Conservation (phyloP, 2,329 filamentous ascomycete species). For the Stachybotrys chartarum region DNA sequence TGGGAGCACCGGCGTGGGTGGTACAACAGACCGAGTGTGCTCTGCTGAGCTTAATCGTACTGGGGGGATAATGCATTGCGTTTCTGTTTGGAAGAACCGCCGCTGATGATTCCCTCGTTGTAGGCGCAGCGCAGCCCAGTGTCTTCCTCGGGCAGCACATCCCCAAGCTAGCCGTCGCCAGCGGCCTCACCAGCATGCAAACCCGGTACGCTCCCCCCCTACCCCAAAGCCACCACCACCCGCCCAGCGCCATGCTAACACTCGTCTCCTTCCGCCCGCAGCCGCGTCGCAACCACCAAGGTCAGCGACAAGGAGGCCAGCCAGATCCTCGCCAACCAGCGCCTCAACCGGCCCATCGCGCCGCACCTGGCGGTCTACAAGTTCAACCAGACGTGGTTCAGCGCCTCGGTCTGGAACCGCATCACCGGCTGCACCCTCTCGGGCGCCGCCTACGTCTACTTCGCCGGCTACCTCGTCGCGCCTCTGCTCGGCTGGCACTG, state of each 20-base stretch:
- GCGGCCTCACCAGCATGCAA: constrained; percentile 32
- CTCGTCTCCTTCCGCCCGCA: constrained; percentile 15
- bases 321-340: constrained; percentile 72
- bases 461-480: constrained; percentile 71
- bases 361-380: constrained; percentile 85
- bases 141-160: constrained; percentile 40
- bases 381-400: constrained; percentile 78
- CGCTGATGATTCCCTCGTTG: constrained; percentile 4
- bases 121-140: constrained; percentile 34
- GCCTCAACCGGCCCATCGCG: constrained; percentile 70
- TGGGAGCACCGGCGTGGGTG: too few relatives aligned
- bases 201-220: constrained; percentile 33
- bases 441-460: constrained; percentile 72
- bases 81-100: not conserved
- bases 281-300: constrained; percentile 49
- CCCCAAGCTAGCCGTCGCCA: constrained; percentile 36
- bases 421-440: constrained; percentile 72
- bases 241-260: not conserved
- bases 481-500: constrained; percentile 63
- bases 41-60: not conserved
- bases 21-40: too few relatives aligned
- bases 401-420: constrained; percentile 66
- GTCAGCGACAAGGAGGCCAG: constrained; percentile 46
- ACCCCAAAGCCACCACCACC: not conserved
- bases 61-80: not conserved